phyloP scores from a whole-genome alignment of 257 asterid genomes.

The Solanum infundibuliforme region DNA sequence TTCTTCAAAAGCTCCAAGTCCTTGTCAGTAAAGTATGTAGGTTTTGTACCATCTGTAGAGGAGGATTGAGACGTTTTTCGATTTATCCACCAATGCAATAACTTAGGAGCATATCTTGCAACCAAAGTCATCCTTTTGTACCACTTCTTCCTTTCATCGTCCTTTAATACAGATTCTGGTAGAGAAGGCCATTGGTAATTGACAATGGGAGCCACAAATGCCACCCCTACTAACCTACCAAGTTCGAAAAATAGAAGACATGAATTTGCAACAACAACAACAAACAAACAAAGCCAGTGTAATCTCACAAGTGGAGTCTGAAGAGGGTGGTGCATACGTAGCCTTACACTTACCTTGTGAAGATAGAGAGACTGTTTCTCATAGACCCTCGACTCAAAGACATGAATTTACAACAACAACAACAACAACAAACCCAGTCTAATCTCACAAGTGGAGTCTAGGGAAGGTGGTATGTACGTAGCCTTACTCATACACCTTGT shows the following conservation, averaged over 20 bases:
- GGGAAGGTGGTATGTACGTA: neutral
- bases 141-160: constrained; percentile 60
- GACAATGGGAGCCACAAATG: constrained; percentile 68
- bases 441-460: neutral
- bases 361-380: neutral
- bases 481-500: neutral
- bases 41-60: constrained; percentile 46
- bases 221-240: constrained; percentile 67
- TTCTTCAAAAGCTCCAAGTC: constrained; percentile 70
- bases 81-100: constrained; percentile 78
- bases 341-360: neutral
- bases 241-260: neutral
- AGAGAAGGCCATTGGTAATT: constrained; percentile 84
- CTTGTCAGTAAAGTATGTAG: constrained; percentile 48
- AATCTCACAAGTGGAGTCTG: neutral
- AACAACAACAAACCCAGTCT: neutral
- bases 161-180: constrained; percentile 37
- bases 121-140: constrained; percentile 39
- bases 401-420: neutral
- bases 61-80: constrained; percentile 73
- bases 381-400: neutral
- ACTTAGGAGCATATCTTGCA: constrained; percentile 46
- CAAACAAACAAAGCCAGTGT: neutral
- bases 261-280: neutral
- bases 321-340: neutral